Evolutionary conservation across 2,329 filamentous ascomycete species (phyloP).

Genomic region (Pseudomassariella vexata): DNA sequence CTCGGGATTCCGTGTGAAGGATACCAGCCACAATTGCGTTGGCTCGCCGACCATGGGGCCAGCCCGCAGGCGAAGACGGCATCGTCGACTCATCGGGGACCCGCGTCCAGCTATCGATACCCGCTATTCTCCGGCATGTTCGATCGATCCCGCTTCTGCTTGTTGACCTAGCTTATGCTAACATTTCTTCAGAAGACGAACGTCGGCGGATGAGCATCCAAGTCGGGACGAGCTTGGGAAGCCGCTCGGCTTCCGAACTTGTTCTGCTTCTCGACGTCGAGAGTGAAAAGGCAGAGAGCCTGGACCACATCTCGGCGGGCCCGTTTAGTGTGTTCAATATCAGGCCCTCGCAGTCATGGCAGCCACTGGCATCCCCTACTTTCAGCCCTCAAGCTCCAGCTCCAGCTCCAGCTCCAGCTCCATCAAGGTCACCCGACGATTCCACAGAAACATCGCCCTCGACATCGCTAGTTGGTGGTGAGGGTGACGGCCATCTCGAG

Average conservation of each 20-base stretch:
- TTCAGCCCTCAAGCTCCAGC: no score
- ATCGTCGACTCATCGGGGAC: slow-evolving; percentile 7
- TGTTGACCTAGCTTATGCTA: background rate
- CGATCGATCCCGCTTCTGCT: background rate
- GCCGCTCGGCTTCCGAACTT: slow-evolving; percentile 13
- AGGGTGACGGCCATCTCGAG: background rate
- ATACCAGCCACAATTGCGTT: slow-evolving; percentile 29
- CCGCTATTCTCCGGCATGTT: slow-evolving; percentile 30
- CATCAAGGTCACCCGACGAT: background rate
- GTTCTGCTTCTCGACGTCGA: slow-evolving; percentile 17
- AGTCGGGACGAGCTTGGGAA: slow-evolving; percentile 25
- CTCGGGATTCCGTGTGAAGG: slow-evolving; percentile 30
- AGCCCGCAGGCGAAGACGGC: slow-evolving; percentile 11
- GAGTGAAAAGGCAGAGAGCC: slow-evolving; percentile 1
- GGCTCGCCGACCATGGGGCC: slow-evolving; percentile 18
- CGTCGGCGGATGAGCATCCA: slow-evolving; percentile 26
- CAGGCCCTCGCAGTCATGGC: no score
- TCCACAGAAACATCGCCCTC: background rate
- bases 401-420: background rate
- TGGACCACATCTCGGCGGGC: slow-evolving; percentile 5
- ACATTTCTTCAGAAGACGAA: slow-evolving; percentile 16
- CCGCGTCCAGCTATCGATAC: slow-evolving; percentile 32
- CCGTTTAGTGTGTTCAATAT: slow-evolving; percentile 13
- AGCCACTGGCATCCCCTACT: no score
- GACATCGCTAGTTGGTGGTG: background rate